A percentile compares a stretch with the other conserved stretches of the same genome.
These are phyloP conservation scores for Monosporascus sp. DNA, from an alignment of 2,329 filamentous ascomycete species.

Conservation along the genomic window DNA sequence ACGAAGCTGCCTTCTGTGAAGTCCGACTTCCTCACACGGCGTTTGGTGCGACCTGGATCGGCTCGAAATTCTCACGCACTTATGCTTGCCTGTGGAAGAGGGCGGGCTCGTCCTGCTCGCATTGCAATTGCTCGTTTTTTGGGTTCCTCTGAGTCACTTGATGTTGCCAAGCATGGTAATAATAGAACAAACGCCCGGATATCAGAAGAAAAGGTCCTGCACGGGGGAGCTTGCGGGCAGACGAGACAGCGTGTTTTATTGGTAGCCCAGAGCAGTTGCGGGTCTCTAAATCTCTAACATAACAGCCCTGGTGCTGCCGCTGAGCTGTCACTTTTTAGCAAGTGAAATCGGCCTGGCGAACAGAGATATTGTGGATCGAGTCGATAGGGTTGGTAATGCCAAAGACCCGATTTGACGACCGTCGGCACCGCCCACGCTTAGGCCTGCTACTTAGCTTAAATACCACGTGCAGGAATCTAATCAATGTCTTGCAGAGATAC, in stretches of 20 bases:
- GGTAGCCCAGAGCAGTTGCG: neutral
- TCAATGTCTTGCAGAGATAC: slow-evolving; percentile 16
- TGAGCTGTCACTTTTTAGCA: slow-evolving; percentile 15
- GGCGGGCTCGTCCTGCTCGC: neutral
- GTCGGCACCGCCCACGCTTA: slow-evolving; percentile 5
- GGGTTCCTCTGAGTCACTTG: neutral
- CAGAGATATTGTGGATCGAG: slow-evolving; percentile 6
- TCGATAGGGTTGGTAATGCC: slow-evolving; percentile 3
- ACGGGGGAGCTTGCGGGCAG: neutral
- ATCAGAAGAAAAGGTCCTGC: neutral
- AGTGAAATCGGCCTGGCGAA: slow-evolving; percentile 6
- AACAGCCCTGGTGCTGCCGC: slow-evolving; percentile 4
- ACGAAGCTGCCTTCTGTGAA: slow-evolving; percentile 5
- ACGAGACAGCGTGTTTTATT: neutral
- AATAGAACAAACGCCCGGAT: neutral
- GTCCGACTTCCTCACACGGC: neutral
- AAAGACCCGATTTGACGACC: slow-evolving; percentile 13
- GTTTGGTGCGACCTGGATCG: neutral
- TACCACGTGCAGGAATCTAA: slow-evolving; percentile 12
- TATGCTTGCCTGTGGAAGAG: neutral
- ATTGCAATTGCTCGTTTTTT: neutral
- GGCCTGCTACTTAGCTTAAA: slow-evolving; percentile 5
- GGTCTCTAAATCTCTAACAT: slow-evolving; percentile 9
- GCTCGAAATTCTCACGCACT: neutral
- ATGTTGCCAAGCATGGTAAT: neutral